A percentile compares a stretch with the other conserved stretches of the same genome.
Conservation (phyloP, 2,329 filamentous ascomycete genomes). For the Monosporascus sp. region DNA sequence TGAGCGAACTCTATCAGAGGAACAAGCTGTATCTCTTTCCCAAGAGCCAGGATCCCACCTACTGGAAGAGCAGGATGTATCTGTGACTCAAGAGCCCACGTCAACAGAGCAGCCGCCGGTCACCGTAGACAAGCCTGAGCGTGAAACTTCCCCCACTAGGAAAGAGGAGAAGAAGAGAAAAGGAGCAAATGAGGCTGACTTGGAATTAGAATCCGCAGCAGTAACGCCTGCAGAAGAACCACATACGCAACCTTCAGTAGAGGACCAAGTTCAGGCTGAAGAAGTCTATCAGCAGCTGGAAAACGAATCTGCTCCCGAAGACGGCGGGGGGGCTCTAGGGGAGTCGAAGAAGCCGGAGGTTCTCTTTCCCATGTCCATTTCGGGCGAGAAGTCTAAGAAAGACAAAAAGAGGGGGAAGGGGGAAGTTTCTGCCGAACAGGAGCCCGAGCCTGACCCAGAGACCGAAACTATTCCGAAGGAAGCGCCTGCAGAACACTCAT, state of each 20-base stretch:
- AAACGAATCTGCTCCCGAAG: conserved; percentile 10
- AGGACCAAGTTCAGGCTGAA: not conserved
- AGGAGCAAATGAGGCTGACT: not conserved
- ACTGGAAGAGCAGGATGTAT: not conserved
- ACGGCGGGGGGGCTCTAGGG: not conserved
- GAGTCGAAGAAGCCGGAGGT: not conserved
- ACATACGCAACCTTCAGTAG: not conserved
- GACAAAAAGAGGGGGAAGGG: conserved; percentile 28
- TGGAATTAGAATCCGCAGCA: not conserved
- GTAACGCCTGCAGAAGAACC: conserved; percentile 1
- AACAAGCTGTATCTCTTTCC: conserved; percentile 8
- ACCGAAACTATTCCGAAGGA: conserved; percentile 2
- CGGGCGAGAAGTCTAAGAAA: conserved; percentile 8
- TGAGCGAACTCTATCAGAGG: not conserved
- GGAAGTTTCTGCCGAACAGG: conserved; percentile 7
- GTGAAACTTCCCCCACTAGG: conserved; percentile 14
- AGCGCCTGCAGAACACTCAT: not conserved
- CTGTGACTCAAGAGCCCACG: conserved; percentile 1
- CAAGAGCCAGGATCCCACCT: conserved; percentile 6
- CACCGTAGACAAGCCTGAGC: conserved; percentile 4
- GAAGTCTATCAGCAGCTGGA: not conserved
- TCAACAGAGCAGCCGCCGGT: conserved; percentile 1
- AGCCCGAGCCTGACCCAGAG: conserved; percentile 4
- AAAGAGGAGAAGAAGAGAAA: conserved; percentile 21
- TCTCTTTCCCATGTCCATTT: not conserved